These are phyloP conservation scores for Ogataea polymorpha DNA, from an alignment of 805 yeast species.

Conservation along the genomic window DNA sequence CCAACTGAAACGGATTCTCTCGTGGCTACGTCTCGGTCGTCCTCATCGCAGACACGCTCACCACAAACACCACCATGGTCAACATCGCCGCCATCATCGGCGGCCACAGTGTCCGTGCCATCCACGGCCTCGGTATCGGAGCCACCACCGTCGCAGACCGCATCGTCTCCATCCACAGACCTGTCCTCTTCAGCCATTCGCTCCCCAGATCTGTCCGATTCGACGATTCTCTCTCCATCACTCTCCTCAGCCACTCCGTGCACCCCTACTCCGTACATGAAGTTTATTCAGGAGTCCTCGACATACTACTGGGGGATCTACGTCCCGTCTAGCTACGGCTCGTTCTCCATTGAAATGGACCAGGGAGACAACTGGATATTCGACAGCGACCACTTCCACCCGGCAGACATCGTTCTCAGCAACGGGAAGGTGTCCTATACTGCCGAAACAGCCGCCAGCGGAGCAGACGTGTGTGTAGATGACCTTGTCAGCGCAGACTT, in stretches of 20 bases:
- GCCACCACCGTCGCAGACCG: too few relatives aligned
- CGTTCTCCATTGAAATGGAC: conserved; percentile 2
- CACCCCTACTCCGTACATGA: conserved; percentile 3
- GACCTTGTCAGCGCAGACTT: not conserved
- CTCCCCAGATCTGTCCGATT: not conserved
- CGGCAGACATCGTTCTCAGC: not conserved
- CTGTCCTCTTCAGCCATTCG: not conserved
- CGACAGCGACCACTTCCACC: not conserved
- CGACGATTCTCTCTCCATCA: not conserved
- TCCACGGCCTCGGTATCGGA: too few relatives aligned
- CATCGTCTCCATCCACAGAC: not conserved
- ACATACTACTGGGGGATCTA: conserved; percentile 10
- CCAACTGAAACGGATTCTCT: too few relatives aligned
- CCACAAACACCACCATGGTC: too few relatives aligned
- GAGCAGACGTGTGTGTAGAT: not conserved
- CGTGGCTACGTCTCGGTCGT: too few relatives aligned
- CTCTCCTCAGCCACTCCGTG: not conserved
- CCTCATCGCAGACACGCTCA: too few relatives aligned
- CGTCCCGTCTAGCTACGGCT: conserved; percentile 8
- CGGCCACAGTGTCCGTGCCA: too few relatives aligned
- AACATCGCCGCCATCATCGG: too few relatives aligned
- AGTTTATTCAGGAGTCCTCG: not conserved
- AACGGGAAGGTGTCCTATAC: not conserved
- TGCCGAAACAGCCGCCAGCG: not conserved
- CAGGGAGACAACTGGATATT: conserved; percentile 8